phyloP scores from a whole-genome alignment of 2,329 filamentous ascomycete genomes.

The Sclerotinia subarctica region DNA sequence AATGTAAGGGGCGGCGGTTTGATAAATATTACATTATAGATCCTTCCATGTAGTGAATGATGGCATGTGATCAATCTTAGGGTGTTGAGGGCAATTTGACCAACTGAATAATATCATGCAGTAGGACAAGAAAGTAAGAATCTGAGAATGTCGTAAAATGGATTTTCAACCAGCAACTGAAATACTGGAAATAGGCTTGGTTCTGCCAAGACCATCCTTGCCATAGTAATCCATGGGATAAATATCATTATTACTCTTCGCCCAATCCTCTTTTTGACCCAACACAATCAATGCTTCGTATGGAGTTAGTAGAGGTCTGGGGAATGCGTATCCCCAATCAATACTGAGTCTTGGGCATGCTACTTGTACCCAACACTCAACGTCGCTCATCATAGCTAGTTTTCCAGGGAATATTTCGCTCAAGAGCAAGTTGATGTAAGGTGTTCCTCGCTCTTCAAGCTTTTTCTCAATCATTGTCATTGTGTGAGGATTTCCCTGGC shows the following conservation, averaged over 20 bases:
- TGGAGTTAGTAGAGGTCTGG: conserved; percentile 81
- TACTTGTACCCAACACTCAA: conserved; percentile 98
- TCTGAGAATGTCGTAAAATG: background rate
- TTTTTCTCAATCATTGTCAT: conserved; percentile 80
- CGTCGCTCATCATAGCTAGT: conserved; percentile 85
- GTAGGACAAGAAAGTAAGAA: no score
- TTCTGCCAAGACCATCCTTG: conserved; percentile 83
- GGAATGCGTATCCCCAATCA: conserved; percentile 97
- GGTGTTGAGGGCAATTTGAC: background rate
- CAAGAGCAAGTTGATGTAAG: conserved; percentile 79
- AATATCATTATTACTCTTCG: conserved; percentile 54
- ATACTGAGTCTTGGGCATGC: conserved; percentile 96
- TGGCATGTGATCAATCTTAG: background rate
- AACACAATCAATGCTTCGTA: conserved; percentile 94
- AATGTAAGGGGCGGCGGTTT: background rate
- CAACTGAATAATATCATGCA: background rate
- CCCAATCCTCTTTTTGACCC: conserved; percentile 74
- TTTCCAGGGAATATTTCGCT: conserved; percentile 98
- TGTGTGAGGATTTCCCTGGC: conserved; percentile 94
- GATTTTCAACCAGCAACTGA: conserved; percentile 27
- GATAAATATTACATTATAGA: background rate
- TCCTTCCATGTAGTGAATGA: background rate
- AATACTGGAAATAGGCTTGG: conserved; percentile 44
- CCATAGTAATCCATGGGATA: conserved; percentile 99
- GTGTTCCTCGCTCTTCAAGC: conserved; percentile 67